These are phyloP conservation scores for Omphalea diandra DNA, from an alignment of 441 rosid genomes.

Conservation along the genomic window DNA sequence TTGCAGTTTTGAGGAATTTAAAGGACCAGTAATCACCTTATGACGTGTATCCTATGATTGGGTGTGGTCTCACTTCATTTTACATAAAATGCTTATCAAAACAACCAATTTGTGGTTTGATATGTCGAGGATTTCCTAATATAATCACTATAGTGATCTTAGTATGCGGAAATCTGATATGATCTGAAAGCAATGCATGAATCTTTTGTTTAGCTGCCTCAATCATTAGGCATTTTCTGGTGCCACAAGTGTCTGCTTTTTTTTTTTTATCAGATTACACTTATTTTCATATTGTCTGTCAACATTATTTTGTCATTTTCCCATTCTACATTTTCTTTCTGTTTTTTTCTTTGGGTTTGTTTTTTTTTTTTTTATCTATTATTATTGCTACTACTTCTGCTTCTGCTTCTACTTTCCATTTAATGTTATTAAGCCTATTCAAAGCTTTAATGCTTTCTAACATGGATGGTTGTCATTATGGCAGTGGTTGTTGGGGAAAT, in stretches of 20 bases:
- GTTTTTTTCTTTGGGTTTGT: too few species aligned
- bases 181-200: neutral
- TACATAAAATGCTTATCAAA: neutral
- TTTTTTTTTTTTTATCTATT: neutral
- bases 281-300: neutral
- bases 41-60: neutral
- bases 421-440: neutral
- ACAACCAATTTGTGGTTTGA: neutral
- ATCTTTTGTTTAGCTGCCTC: neutral
- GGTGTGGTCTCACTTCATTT: neutral
- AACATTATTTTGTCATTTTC: neutral
- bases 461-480: conserved; percentile 12
- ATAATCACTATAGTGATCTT: neutral
- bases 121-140: neutral
- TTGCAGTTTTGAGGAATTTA: neutral
- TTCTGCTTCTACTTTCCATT: neutral
- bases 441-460: conserved; percentile 16
- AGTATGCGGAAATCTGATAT: neutral
- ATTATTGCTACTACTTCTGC: neutral
- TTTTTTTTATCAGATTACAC: conserved; percentile 7
- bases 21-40: neutral
- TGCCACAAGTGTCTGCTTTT: neutral
- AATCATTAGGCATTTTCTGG: conserved; percentile 5
- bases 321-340: neutral
- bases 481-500: conserved; percentile 55